Evolutionary conservation across 768 basidiomycete species (phyloP), one percentile per base, ranked within the genome.

Genomic region (Lenzites betulinus): DNA sequence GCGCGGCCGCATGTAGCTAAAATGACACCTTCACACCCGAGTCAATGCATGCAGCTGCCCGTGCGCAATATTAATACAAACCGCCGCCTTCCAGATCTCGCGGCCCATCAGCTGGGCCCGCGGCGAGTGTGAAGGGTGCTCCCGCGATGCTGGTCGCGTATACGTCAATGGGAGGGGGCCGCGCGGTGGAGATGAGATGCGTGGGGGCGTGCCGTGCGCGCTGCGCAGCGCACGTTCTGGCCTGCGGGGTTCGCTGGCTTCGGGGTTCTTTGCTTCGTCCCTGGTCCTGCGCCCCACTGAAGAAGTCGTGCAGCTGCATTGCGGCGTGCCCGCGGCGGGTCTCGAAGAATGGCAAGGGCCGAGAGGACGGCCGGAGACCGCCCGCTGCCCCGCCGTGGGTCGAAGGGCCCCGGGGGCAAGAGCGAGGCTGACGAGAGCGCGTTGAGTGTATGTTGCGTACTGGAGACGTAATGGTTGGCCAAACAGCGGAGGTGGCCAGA

Each of bases 391-490:
- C 43, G 43, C 53, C 53, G 53, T 20, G 42, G 53, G 33, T 23
- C 42, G 11, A 44, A 46, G 53, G 53, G 44, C 53, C 22, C 44
- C 23, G 12, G 8, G 22, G 11, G 18, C 43, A 15, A 25, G 44
- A 22, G 28, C 43, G 30, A 54, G 18, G n/a, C 43, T 22, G 12
- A 9, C 8, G 26, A 23, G 25, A 8, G 8, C 25, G 55, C 28
- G n/a, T n/a, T n/a, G 35, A 23, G n/a, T 35, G 43, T 51, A 25
- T 20, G 54, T 62, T 25, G 46, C 60, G 60, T 62, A 62, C 50
- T 51, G 23, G 55, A 57, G 55, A 62, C 60, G 60, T 62, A 62
- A 62, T 62, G 25, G 50, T 57, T 46, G 51, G 20, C 22, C 28
- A 39, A 52, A 39, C 28, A 15, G 30, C 46, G 25, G 26, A 44